Evolutionary conservation across 2,329 filamentous ascomycete species (phyloP).

Genomic region (Pseudofabraea citricarpa): DNA sequence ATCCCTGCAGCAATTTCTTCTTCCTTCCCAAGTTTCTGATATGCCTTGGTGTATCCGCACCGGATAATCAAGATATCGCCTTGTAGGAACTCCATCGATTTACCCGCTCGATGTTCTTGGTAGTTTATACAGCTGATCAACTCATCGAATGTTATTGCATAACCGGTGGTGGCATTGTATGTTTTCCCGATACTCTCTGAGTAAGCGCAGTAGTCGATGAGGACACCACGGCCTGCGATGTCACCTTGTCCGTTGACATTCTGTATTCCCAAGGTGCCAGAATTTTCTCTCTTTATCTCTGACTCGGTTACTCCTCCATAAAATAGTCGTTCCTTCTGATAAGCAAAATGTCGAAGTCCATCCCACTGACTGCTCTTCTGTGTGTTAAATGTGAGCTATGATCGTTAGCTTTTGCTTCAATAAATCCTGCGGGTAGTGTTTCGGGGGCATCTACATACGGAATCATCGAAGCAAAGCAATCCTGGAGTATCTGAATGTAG

Average conservation of each 20-base stretch:
- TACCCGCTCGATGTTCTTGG: neutral
- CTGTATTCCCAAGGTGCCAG: constrained; percentile 24
- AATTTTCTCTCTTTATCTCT: constrained; percentile 41
- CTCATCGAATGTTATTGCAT: constrained; percentile 33
- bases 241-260: constrained; percentile 15
- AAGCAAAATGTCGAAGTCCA: constrained; percentile 41
- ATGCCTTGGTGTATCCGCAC: constrained; percentile 26
- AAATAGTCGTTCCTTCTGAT: constrained; percentile 34
- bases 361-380: constrained; percentile 41
- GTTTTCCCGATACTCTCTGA: neutral
- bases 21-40: constrained; percentile 22
- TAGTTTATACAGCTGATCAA: neutral
- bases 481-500: no score
- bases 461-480: no score
- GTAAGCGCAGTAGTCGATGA: constrained; percentile 38
- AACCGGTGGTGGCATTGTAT: constrained; percentile 24
- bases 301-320: constrained; percentile 39
- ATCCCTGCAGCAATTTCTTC: constrained; percentile 24
- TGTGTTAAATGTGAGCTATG: constrained; percentile 31
- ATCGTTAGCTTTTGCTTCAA: neutral
- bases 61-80: constrained; percentile 45
- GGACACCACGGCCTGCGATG: constrained; percentile 43
- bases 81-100: constrained; percentile 12
- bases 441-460: neutral
- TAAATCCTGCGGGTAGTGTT: neutral